These are phyloP conservation scores for Penicillium psychrosexuale DNA, from an alignment of 2,329 filamentous ascomycete genomes.

Conservation along the genomic window DNA sequence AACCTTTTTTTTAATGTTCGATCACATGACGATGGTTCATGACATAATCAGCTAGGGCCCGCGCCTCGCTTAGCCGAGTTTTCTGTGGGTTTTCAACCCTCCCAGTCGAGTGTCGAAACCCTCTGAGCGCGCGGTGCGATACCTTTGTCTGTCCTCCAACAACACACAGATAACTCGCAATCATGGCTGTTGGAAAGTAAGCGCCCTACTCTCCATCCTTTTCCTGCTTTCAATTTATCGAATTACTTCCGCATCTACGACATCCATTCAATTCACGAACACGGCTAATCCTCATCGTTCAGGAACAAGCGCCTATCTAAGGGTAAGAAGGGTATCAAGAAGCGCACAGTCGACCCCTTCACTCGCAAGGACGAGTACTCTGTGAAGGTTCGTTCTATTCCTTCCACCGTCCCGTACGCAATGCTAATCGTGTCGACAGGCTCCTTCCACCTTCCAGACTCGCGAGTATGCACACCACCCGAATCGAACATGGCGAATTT, in stretches of 20 bases:
- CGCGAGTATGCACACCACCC: constrained; percentile 73
- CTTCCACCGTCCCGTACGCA: background rate
- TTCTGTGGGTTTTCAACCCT: constrained; percentile 46
- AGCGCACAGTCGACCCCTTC: constrained; percentile 97
- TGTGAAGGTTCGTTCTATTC: constrained; percentile 68
- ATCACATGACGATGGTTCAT: constrained; percentile 22
- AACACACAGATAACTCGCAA: constrained; percentile 56
- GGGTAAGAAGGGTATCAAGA: constrained; percentile 99
- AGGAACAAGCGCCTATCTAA: constrained; percentile 99
- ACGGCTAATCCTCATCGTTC: constrained; percentile 19
- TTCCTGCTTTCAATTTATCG: constrained; percentile 5
- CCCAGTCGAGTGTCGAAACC: constrained; percentile 37
- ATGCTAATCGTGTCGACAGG: constrained; percentile 51
- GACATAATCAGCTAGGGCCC: constrained; percentile 37
- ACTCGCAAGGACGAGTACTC: constrained; percentile 99
- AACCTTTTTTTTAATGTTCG: constrained; percentile 7
- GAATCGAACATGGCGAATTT: constrained; percentile 1
- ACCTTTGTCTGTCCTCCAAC: constrained; percentile 42
- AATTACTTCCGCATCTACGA: constrained; percentile 4
- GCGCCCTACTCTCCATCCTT: constrained; percentile 10
- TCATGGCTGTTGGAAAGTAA: constrained; percentile 80
- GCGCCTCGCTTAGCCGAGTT: constrained; percentile 45
- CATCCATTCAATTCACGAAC: constrained; percentile 8
- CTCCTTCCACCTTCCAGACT: constrained; percentile 90
- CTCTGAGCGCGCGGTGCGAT: constrained; percentile 42